phyloP scores from a whole-genome alignment of 2,329 filamentous ascomycete species.

The Fusarium siculi region DNA sequence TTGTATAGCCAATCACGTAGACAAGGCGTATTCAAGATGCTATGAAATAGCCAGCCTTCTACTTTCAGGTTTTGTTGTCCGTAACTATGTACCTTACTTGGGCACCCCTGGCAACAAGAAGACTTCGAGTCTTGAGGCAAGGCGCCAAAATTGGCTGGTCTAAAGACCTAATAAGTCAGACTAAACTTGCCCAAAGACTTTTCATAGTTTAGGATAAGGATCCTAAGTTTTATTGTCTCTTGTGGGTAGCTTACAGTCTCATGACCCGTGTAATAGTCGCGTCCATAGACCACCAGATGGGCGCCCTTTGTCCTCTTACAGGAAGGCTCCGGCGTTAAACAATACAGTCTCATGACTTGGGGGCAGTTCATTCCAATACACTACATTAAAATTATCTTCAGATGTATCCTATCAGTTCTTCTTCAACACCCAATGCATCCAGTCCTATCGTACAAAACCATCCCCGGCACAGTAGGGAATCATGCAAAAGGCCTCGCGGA shows the following conservation, averaged over 20 bases:
- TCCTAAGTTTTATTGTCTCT: background rate
- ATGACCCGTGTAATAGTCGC: no score
- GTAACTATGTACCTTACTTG: background rate
- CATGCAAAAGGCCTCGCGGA: slow-evolving; percentile 61
- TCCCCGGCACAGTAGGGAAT: background rate
- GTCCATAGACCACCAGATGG: no score
- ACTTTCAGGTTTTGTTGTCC: background rate
- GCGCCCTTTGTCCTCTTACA: no score
- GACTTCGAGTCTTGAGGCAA: background rate
- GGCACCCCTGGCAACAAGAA: background rate
- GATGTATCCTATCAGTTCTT: background rate
- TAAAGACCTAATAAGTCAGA: background rate
- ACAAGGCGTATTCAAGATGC: background rate
- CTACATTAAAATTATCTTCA: background rate
- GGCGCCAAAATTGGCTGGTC: background rate
- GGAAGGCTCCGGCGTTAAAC: no score
- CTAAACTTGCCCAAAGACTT: background rate
- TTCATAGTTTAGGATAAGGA: background rate
- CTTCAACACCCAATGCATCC: background rate
- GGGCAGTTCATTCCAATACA: no score
- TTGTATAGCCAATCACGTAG: accelerated
- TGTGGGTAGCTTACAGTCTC: background rate
- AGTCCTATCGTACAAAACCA: background rate
- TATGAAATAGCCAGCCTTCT: background rate
- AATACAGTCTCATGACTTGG: no score